These are phyloP conservation scores for Dentipellis sp. DNA, from an alignment of 768 basidiomycete genomes.

Conservation along the genomic window DNA sequence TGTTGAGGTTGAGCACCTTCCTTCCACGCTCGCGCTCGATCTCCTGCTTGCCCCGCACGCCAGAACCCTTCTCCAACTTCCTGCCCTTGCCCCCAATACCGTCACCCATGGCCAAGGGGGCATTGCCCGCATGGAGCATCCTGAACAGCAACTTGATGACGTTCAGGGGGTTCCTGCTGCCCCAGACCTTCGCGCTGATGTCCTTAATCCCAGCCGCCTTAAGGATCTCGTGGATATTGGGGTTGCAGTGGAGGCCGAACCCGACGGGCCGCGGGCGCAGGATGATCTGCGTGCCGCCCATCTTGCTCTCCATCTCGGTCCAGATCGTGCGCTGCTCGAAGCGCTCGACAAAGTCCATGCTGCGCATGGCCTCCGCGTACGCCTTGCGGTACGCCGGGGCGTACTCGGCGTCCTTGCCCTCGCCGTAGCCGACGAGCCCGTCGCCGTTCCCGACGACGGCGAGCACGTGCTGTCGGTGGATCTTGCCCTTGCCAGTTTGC, in stretches of 20 bases:
- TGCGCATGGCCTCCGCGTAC: slow-evolving; percentile 63
- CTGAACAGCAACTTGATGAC: slow-evolving; percentile 81
- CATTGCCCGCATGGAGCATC: slow-evolving; percentile 79
- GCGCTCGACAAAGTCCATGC: slow-evolving; percentile 90
- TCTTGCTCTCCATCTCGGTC: slow-evolving; percentile 81
- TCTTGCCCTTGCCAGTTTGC: slow-evolving; percentile 94
- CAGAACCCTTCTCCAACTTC: slow-evolving; percentile 66
- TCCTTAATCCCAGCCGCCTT: slow-evolving; percentile 95
- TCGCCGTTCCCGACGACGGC: slow-evolving; percentile 77
- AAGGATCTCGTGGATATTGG: slow-evolving; percentile 79
- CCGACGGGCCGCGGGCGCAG: slow-evolving; percentile 80
- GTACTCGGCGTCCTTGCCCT: slow-evolving; percentile 62
- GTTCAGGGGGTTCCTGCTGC: slow-evolving; percentile 77
- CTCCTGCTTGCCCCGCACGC: slow-evolving; percentile 57
- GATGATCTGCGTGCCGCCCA: slow-evolving; percentile 73
- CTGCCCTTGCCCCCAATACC: slow-evolving; percentile 67
- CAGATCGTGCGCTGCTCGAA: slow-evolving; percentile 94
- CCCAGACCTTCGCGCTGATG: slow-evolving; percentile 91
- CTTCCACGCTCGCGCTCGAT: slow-evolving; percentile 80
- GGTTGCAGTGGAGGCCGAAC: slow-evolving; percentile 87
- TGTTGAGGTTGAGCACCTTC: slow-evolving; percentile 59
- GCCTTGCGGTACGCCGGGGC: slow-evolving; percentile 47
- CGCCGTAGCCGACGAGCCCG: slow-evolving; percentile 75
- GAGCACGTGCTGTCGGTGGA: slow-evolving; percentile 49
- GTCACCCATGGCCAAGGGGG: slow-evolving; percentile 73